Conservation (phyloP, 805 yeast species). For the Pichia nanzhaoensis region DNA sequence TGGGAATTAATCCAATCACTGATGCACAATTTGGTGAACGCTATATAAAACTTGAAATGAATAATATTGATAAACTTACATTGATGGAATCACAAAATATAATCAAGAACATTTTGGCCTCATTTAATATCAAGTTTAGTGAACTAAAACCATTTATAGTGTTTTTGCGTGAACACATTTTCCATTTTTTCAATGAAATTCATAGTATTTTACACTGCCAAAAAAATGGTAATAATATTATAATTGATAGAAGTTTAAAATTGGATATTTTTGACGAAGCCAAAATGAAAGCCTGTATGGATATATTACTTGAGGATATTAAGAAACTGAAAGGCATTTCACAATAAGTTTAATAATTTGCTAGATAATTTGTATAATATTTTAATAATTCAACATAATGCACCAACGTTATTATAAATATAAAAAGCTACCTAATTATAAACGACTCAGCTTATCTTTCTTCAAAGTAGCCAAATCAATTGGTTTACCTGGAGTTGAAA, state of each 20-base stretch:
- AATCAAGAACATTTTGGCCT: constrained; percentile 17
- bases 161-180: constrained; percentile 14
- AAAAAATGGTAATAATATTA: background rate
- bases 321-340: constrained; percentile 9
- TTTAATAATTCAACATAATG: background rate
- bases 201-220: constrained; percentile 13
- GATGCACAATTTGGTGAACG: constrained; percentile 4
- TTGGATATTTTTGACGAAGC: constrained; percentile 8
- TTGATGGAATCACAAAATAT: constrained; percentile 15
- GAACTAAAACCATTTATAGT: constrained; percentile 8
- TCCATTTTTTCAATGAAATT: constrained; percentile 12
- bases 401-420: background rate
- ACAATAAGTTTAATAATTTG: background rate
- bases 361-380: background rate
- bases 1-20: background rate
- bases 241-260: constrained; percentile 5
- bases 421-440: too few relatives aligned
- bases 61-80: constrained; percentile 12
- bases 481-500: constrained; percentile 40
- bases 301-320: constrained; percentile 11
- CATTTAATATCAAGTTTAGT: constrained; percentile 12
- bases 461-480: constrained; percentile 29
- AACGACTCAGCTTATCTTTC: constrained; percentile 7
- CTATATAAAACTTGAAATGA: constrained; percentile 8
- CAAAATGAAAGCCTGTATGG: constrained; percentile 12